phyloP scores from a whole-genome alignment of 208 protist species.

The Leptomonas pyrrhocoris region DNA sequence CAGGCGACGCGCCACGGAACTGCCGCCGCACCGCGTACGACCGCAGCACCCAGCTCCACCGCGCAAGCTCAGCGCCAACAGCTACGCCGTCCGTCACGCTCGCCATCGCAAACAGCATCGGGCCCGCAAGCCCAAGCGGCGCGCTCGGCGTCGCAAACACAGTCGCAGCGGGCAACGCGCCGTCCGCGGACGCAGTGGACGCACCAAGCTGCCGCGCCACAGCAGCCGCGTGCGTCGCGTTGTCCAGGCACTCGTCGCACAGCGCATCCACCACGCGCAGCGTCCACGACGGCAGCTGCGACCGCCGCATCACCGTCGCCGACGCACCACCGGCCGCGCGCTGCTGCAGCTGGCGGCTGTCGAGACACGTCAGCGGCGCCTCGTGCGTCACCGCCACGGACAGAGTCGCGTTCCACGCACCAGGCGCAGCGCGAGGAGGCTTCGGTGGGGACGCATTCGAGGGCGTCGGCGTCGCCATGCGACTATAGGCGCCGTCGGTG shows the following conservation, averaged over 20 bases:
- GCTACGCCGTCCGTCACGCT: constrained; percentile 30
- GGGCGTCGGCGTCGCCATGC: too few relatives aligned
- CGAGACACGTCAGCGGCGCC: neutral
- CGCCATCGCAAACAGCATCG: constrained; percentile 22
- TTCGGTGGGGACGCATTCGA: too few relatives aligned
- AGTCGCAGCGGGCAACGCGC: neutral
- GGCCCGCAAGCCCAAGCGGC: constrained; percentile 16
- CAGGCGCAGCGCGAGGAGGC: neutral
- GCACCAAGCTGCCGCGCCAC: neutral
- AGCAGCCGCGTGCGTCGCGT: neutral
- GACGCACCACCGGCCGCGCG: neutral
- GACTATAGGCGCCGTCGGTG: too few relatives aligned
- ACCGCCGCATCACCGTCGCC: neutral
- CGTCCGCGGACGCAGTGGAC: neutral
- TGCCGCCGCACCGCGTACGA: constrained; percentile 10
- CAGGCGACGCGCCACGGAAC: constrained; percentile 10
- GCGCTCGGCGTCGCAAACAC: constrained; percentile 15
- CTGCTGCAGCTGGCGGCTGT: neutral
- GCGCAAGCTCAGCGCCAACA: constrained; percentile 13
- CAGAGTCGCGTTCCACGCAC: neutral
- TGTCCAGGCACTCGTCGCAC: neutral
- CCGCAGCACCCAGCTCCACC: constrained; percentile 13
- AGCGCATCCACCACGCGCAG: constrained; percentile 11
- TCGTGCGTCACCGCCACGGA: neutral
- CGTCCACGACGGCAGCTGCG: constrained; percentile 13